phyloP scores from a whole-genome alignment of 108 stramenopile genomes.

The Halocafeteria seosinensis region DNA sequence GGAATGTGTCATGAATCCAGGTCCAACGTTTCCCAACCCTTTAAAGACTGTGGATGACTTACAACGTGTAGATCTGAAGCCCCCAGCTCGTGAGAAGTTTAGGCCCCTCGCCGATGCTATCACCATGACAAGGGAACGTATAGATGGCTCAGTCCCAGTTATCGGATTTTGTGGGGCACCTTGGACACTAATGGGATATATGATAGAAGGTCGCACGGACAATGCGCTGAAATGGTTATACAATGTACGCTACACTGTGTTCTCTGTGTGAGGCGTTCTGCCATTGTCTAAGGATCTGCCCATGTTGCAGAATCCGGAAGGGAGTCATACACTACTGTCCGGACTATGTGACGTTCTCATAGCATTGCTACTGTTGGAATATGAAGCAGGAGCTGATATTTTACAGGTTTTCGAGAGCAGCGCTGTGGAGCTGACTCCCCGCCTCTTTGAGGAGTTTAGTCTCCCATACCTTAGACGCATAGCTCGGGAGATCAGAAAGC shows the following conservation, averaged over 20 bases:
- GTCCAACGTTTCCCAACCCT: slow-evolving; percentile 58
- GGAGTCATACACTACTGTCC: slow-evolving; percentile 55
- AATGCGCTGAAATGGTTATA: slow-evolving; percentile 71
- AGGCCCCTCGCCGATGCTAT: slow-evolving; percentile 46
- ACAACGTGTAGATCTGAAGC: background rate
- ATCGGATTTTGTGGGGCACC: slow-evolving; percentile 96
- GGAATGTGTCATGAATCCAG: slow-evolving; percentile 81
- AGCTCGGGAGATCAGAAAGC: slow-evolving; percentile 22
- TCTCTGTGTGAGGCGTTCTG: too few species aligned
- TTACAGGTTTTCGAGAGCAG: slow-evolving; percentile 94
- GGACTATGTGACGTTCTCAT: slow-evolving; percentile 72
- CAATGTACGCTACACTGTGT: slow-evolving; percentile 22
- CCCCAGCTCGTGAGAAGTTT: background rate
- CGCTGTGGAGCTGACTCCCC: slow-evolving; percentile 76
- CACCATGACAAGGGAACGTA: slow-evolving; percentile 59
- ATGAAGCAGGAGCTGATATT: slow-evolving; percentile 84
- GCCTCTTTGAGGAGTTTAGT: slow-evolving; percentile 59
- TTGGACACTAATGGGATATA: slow-evolving; percentile 86
- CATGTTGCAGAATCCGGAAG: slow-evolving; percentile 47
- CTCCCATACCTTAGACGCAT: slow-evolving; percentile 56
- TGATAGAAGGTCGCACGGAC: slow-evolving; percentile 75
- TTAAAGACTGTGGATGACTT: slow-evolving; percentile 10
- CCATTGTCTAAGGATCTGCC: too few species aligned
- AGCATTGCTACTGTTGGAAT: slow-evolving; percentile 77
- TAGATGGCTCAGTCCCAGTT: slow-evolving; percentile 64